These are phyloP conservation scores for Pestalotiopsis fici DNA, from an alignment of 2,329 filamentous ascomycete genomes.

Conservation along the genomic window DNA sequence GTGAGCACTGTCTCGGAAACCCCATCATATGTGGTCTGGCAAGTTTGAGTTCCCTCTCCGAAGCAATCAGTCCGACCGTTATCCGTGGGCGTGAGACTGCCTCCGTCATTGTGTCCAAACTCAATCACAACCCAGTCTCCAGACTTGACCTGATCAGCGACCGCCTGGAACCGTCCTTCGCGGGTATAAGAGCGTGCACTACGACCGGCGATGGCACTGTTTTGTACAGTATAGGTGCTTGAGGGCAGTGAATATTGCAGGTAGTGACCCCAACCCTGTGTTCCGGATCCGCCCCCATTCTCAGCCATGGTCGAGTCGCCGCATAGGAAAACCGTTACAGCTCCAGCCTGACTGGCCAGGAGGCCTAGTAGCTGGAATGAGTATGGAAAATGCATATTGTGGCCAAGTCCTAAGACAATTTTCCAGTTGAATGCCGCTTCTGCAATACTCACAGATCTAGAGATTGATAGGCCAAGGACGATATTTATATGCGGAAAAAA, in stretches of 20 bases:
- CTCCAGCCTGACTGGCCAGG: constrained; percentile 14
- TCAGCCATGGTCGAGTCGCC: constrained; percentile 65
- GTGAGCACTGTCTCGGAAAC: constrained; percentile 58
- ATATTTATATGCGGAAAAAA: not conserved
- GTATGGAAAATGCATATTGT: not conserved
- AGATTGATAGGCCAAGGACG: not conserved
- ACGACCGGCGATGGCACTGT: constrained; percentile 67
- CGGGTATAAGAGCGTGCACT: constrained; percentile 67
- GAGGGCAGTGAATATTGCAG: constrained; percentile 52
- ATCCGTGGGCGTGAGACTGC: constrained; percentile 52
- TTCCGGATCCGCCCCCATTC: constrained; percentile 42
- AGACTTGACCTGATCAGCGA: constrained; percentile 51
- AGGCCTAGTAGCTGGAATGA: constrained; percentile 12
- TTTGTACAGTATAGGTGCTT: constrained; percentile 47
- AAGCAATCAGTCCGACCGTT: constrained; percentile 63
- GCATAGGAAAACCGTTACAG: constrained; percentile 52
- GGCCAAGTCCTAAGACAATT: not conserved
- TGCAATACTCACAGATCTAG: not conserved
- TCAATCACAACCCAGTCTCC: constrained; percentile 72
- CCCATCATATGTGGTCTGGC: constrained; percentile 52
- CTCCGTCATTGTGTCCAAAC: constrained; percentile 74
- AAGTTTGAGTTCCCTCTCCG: constrained; percentile 54
- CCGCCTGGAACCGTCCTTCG: constrained; percentile 63
- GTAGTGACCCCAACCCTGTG: constrained; percentile 64
- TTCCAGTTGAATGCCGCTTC: not conserved